These are phyloP conservation scores for Craterostigma plantagineum DNA, from an alignment of 257 asterid genomes.

Conservation along the genomic window DNA sequence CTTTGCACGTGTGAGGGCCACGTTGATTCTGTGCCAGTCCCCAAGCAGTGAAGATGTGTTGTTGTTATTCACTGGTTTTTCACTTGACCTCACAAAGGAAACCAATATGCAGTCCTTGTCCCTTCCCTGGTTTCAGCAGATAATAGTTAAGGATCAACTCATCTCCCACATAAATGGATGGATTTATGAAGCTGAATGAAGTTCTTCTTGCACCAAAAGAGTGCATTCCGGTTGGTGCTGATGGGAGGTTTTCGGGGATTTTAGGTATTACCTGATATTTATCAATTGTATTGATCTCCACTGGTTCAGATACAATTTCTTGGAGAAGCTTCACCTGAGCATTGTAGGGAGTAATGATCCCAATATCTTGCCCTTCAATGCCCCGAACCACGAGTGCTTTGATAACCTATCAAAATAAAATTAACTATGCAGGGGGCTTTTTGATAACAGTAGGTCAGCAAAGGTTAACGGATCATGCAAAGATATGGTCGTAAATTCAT, in stretches of 20 bases:
- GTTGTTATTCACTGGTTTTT: constrained; percentile 34
- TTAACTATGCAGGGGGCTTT: not conserved
- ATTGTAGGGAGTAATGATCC: constrained; percentile 89
- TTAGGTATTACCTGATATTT: constrained; percentile 76
- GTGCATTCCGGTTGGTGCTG: no score
- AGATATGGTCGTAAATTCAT: not conserved
- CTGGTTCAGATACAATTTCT: constrained; percentile 38
- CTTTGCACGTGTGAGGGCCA: constrained; percentile 98
- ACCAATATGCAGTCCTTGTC: constrained; percentile 91
- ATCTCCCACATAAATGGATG: not conserved
- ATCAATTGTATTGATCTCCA: constrained; percentile 91
- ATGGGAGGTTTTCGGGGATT: no score
- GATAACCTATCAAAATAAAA: constrained; percentile 17
- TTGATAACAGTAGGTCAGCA: not conserved
- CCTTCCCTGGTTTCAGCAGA: constrained; percentile 46
- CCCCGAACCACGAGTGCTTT: constrained; percentile 41
- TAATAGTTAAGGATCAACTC: not conserved
- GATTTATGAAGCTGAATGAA: not conserved
- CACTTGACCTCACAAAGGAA: constrained; percentile 73
- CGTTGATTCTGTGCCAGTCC: constrained; percentile 96
- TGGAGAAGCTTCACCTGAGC: constrained; percentile 67
- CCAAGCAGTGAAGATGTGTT: constrained; percentile 73
- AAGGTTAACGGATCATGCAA: no score
- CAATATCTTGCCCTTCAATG: constrained; percentile 54
- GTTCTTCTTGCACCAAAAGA: no score